A percentile compares a stretch with the other conserved stretches of the same genome.
Evolutionary conservation across 108 stramenopile species (phyloP).

Genomic region (Bacterosira constricta): DNA sequence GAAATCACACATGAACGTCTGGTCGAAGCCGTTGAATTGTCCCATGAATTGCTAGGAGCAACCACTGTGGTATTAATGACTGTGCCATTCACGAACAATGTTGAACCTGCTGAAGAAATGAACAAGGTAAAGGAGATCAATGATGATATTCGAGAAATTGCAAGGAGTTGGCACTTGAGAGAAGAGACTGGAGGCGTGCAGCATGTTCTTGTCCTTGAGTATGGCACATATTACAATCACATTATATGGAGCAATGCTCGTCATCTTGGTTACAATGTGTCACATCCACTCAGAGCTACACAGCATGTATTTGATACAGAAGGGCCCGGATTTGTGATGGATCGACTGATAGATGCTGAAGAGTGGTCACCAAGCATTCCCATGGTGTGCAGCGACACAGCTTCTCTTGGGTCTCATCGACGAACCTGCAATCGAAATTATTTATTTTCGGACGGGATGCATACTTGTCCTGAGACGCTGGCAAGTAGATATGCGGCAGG

Average conservation of each 20-base stretch:
- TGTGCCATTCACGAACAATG: constrained; percentile 36
- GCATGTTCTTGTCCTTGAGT: constrained; percentile 15
- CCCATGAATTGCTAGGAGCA: constrained; percentile 23
- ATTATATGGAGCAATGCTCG: constrained; percentile 2
- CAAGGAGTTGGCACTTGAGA: constrained; percentile 20
- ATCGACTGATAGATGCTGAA: not conserved
- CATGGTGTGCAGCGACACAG: not conserved
- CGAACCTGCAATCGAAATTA: constrained; percentile 31
- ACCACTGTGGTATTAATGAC: constrained; percentile 29
- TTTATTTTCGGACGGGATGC: constrained; percentile 49
- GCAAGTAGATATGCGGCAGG: constrained; percentile 38
- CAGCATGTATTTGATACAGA: not conserved
- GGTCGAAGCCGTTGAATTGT: constrained; percentile 28
- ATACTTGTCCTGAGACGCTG: constrained; percentile 49
- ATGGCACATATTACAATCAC: not conserved
- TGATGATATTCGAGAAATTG: constrained; percentile 21
- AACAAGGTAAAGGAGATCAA: constrained; percentile 20
- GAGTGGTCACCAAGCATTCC: not conserved
- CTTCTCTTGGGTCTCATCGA: not conserved
- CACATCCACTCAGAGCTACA: not conserved
- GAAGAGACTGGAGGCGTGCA: not conserved
- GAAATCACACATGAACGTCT: constrained; percentile 25
- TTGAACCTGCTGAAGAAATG: constrained; percentile 27
- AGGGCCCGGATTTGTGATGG: not conserved
- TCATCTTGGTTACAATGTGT: constrained; percentile 1